Evolutionary conservation across 2,329 filamentous ascomycete species (phyloP).

Genomic region (Eurotiales sp.): DNA sequence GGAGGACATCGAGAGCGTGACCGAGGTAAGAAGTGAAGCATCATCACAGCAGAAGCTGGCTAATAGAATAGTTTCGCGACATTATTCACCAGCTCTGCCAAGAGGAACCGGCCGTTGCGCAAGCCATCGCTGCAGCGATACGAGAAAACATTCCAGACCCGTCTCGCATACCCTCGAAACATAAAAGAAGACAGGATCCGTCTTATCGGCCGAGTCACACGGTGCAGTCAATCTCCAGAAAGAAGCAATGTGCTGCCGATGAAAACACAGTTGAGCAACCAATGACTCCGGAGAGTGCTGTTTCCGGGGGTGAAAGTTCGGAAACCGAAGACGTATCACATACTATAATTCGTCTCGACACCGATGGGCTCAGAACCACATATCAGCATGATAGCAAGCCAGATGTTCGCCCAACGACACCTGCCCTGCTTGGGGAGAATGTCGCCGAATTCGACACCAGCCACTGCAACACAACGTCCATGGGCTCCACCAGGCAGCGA

Average conservation of each 20-base stretch:
- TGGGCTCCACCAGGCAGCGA: not conserved
- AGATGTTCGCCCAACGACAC: not conserved
- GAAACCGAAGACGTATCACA: not conserved
- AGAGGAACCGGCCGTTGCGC: not conserved
- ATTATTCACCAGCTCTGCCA: constrained; percentile 2
- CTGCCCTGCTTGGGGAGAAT: not conserved
- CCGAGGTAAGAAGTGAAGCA: not conserved
- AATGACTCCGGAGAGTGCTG: not conserved
- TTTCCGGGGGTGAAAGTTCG: not conserved
- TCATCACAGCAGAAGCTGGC: not conserved
- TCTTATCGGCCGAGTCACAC: not conserved
- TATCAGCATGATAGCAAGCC: not conserved
- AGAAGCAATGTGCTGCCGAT: not conserved
- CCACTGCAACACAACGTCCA: not conserved
- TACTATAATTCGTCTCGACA: not conserved
- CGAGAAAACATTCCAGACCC: not conserved
- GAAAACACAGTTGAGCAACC: not conserved
- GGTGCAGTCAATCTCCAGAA: not conserved
- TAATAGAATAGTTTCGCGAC: not conserved
- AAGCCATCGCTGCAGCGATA: not conserved
- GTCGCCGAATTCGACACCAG: not conserved
- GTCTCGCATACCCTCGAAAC: not conserved
- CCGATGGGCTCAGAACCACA: not conserved
- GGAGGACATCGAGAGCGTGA: not conserved
- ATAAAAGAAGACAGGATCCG: not conserved